Conservation (phyloP, 139 green algal genomes). For the Chlorella sp. region DNA sequence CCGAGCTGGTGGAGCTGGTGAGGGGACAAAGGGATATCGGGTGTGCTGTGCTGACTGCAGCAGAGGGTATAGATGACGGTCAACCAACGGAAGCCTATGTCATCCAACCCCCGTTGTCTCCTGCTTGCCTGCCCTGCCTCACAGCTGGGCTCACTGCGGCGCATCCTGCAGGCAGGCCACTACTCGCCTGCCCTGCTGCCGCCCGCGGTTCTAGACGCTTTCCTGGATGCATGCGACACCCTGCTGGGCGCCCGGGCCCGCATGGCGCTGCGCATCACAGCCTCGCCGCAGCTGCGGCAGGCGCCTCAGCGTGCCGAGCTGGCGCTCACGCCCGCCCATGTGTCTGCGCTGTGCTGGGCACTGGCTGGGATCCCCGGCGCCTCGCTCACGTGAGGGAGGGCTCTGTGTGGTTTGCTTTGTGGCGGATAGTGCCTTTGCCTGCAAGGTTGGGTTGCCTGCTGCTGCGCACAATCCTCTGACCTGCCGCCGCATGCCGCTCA, state of each 20-base stretch:
- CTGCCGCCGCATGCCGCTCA: too few species aligned
- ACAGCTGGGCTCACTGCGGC: not conserved
- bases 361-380: not conserved
- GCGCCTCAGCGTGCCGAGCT: not conserved
- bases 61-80: too few species aligned
- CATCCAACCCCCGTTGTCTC: too few species aligned
- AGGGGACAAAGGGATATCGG: too few species aligned
- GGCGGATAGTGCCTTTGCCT: too few species aligned
- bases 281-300: not conserved
- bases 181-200: not conserved
- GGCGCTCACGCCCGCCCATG: not conserved
- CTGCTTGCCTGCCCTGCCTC: not conserved
- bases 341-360: too few species aligned
- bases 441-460: too few species aligned
- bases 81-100: too few species aligned
- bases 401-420: too few species aligned
- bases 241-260: not conserved
- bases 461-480: too few species aligned
- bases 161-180: not conserved
- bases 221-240: constrained; percentile 21
- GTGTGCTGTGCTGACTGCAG: too few species aligned
- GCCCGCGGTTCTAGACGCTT: not conserved
- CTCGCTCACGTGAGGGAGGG: not conserved
- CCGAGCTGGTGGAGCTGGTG: not conserved
- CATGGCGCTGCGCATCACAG: not conserved